Evolutionary conservation across 352 stramenopile species (phyloP).

Genomic region (Globisporangium middletonii): DNA sequence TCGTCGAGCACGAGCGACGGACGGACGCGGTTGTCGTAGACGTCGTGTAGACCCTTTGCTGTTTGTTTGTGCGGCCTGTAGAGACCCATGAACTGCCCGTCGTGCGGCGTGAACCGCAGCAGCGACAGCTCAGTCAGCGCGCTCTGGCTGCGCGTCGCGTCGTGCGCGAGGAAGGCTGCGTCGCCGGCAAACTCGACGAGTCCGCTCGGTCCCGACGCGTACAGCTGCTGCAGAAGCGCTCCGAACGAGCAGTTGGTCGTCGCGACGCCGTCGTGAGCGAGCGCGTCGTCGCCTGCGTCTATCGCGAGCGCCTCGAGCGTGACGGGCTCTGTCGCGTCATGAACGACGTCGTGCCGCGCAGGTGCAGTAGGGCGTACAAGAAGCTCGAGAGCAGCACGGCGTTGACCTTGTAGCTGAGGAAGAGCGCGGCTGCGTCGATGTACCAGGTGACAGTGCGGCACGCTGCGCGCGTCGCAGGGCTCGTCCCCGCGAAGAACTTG

Average conservation of each 20-base stretch:
- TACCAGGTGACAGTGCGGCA: constrained; percentile 27
- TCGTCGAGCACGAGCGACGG: too few relatives aligned
- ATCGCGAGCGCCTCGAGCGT: constrained; percentile 32
- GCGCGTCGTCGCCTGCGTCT: constrained; percentile 23
- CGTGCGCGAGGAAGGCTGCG: constrained; percentile 1
- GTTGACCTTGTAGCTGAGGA: constrained; percentile 54
- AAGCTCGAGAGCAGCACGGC: constrained; percentile 32
- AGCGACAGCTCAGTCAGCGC: too few relatives aligned
- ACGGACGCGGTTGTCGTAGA: background rate
- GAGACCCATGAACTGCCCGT: background rate
- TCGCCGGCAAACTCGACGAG: constrained; percentile 37
- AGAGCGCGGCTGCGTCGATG: constrained; percentile 34
- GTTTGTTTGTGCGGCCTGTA: too few relatives aligned
- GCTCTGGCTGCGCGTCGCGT: background rate
- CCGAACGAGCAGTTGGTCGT: constrained; percentile 29
- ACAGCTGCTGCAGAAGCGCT: constrained; percentile 38
- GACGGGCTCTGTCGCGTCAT: constrained; percentile 28
- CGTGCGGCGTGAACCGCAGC: background rate
- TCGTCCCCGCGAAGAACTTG: constrained; percentile 17
- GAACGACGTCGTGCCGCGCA: constrained; percentile 27
- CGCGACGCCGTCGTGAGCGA: constrained; percentile 15
- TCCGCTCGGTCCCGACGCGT: constrained; percentile 40
- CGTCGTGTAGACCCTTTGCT: background rate
- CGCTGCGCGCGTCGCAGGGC: constrained; percentile 7
- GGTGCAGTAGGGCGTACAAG: constrained; percentile 29